These are phyloP conservation scores for Moesziomyces sp. DNA, from an alignment of 1,284 basidiomycete species.

Conservation along the genomic window DNA sequence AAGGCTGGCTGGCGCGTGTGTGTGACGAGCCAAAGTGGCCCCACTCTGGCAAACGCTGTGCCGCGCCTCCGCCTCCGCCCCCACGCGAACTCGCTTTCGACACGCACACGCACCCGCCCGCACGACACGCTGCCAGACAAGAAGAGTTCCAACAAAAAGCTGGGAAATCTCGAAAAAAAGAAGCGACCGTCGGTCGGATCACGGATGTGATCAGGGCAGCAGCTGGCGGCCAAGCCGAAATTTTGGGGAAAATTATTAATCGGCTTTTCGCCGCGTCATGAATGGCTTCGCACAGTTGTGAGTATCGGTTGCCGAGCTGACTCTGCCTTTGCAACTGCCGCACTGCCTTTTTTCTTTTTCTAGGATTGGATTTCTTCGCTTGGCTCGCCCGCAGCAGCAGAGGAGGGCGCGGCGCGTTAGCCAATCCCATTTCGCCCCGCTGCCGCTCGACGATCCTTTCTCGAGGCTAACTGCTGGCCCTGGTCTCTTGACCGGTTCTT, in stretches of 20 bases:
- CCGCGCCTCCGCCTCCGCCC: background rate
- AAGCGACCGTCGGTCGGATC: background rate
- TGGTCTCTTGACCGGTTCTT: background rate
- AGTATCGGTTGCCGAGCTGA: too few relatives aligned
- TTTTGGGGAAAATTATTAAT: slow-evolving; percentile 1
- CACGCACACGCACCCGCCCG: too few relatives aligned
- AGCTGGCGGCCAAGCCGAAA: background rate
- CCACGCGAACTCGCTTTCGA: slow-evolving; percentile 2
- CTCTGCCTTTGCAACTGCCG: too few relatives aligned
- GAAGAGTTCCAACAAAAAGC: too few relatives aligned
- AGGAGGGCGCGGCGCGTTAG: background rate
- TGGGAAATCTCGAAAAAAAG: background rate
- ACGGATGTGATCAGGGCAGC: background rate
- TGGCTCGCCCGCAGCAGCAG: too few relatives aligned
- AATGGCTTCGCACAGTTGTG: background rate
- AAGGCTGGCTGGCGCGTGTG: too few relatives aligned
- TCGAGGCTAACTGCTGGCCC: too few relatives aligned
- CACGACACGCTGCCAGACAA: too few relatives aligned
- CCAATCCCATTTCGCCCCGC: slow-evolving; percentile 24
- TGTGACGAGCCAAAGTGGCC: slow-evolving; percentile 4
- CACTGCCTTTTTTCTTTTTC: slow-evolving; percentile 1
- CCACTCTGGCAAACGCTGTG: background rate
- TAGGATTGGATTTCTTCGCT: too few relatives aligned
- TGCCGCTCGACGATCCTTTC: slow-evolving; percentile 36
- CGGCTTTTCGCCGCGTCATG: background rate